Evolutionary conservation across 768 basidiomycete species (phyloP), one percentile per base, ranked within the genome.

Genomic region (Leccinum aurantiacum): DNA sequence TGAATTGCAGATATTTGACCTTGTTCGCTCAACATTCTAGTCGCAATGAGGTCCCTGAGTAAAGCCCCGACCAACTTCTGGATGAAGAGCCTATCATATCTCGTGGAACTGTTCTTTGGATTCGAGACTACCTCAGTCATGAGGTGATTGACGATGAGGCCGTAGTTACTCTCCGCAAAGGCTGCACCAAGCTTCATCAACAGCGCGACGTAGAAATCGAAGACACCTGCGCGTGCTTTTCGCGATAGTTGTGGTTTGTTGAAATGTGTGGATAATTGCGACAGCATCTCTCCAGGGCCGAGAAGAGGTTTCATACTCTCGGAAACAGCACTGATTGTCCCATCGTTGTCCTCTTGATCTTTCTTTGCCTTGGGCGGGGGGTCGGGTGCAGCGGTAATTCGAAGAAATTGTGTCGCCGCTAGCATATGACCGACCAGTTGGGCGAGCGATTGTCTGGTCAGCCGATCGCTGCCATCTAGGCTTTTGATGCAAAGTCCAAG

Each of bases 1-100:
- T 91, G 87, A 35, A 97, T 91, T 2, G 95, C 95, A 27, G 80
- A 78, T 50, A 98, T 95, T 74, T 98, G 96, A 0, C 90, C 95
- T 69, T 94, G 92, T 68, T 99, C 96, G 60, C 90, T 90, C 63
- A 98, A 75, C 82, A 97, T 88, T 60, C 95, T 78, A 2, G 90
- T 86, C 2, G 92, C 93, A 48, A 99, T 86, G 27, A 98, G 81
- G 65, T 97, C 93, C 54, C 94, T 80, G 29, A 98, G 75, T 11
- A 98, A 67, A 33, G 93, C 82, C 3, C 86, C 87, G 27, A 94
- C 88, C 15, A 91, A 76, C 31, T 85, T 87, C 33, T 93, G 80
- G 3, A 88, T 79, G 9, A 90, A 77, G 2, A 98, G 71, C 1
- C 80, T 80, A 33, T 98, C 97, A 69, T 93, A 89, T 63, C 89